phyloP scores from a whole-genome alignment of 2,329 filamentous ascomycete genomes.

The Aspergillus sojae region DNA sequence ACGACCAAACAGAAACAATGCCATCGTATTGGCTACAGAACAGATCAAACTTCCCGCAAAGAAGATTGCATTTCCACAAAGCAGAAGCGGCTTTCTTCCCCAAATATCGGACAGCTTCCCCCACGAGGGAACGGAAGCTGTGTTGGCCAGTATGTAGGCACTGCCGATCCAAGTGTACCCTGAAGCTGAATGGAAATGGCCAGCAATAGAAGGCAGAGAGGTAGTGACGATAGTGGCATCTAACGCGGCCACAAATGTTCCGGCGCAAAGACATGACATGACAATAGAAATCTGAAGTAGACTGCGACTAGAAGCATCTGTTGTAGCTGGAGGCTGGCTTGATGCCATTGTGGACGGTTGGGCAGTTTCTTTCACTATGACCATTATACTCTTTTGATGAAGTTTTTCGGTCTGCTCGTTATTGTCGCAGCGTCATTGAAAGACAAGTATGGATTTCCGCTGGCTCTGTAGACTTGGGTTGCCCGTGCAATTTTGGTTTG shows the following conservation, averaged over 20 bases:
- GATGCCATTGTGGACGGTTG: background rate
- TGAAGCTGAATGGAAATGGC: constrained; percentile 62
- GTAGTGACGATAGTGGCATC: constrained; percentile 58
- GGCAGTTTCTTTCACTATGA: background rate
- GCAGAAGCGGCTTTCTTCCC: constrained; percentile 53
- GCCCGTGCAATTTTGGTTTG: background rate
- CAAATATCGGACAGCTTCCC: constrained; percentile 60
- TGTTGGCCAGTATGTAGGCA: constrained; percentile 68
- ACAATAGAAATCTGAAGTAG: background rate
- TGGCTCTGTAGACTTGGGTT: background rate
- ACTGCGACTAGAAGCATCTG: background rate
- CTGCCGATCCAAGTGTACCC: constrained; percentile 77
- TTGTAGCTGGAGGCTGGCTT: background rate
- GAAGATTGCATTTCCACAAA: constrained; percentile 40
- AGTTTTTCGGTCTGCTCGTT: background rate
- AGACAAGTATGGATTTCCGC: background rate
- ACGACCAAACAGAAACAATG: constrained; percentile 52
- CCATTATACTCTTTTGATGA: background rate
- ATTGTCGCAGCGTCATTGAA: background rate
- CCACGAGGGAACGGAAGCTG: constrained; percentile 67
- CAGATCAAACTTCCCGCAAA: constrained; percentile 49
- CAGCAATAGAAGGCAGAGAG: constrained; percentile 58
- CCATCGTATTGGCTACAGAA: constrained; percentile 45
- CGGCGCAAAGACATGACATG: background rate
- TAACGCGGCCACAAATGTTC: constrained; percentile 29